Percentiles rank a stretch among this genome's conserved stretches.
Evolutionary conservation across 78 protist species (phyloP).

Genomic region (Polysphondylium violaceum): DNA sequence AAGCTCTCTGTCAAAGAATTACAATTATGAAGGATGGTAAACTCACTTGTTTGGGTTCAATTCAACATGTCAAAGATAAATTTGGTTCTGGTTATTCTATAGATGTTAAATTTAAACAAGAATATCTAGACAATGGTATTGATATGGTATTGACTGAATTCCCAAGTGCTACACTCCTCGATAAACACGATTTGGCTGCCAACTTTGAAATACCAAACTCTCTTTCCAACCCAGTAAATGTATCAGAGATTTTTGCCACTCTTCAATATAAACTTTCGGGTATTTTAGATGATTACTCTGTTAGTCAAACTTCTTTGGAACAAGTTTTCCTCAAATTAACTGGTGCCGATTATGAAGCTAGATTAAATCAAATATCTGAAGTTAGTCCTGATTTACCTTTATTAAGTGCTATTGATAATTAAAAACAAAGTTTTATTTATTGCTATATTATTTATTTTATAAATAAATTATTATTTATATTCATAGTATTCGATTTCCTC

Average conservation of each 20-base stretch:
- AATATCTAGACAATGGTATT: slow-evolving; percentile 28
- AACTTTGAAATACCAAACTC: slow-evolving; percentile 51
- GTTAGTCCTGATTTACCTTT: too few species aligned
- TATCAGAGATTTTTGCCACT: slow-evolving; percentile 26
- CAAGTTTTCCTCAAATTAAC: slow-evolving; percentile 61
- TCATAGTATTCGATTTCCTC: too few species aligned
- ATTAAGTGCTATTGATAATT: too few species aligned
- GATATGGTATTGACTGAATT: slow-evolving; percentile 15
- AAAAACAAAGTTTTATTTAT: too few species aligned
- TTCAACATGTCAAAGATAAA: slow-evolving; percentile 66
- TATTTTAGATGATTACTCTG: slow-evolving; percentile 56
- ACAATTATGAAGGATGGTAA: slow-evolving; percentile 83
- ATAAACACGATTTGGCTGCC: slow-evolving; percentile 59
- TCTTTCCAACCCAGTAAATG: slow-evolving; percentile 12
- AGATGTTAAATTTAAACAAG: slow-evolving; percentile 61
- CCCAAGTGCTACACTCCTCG: slow-evolving; percentile 22
- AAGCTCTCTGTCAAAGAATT: slow-evolving; percentile 79
- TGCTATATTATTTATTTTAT: too few species aligned
- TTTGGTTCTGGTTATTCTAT: slow-evolving; percentile 78
- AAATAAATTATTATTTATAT: too few species aligned
- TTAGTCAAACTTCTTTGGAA: slow-evolving; percentile 40
- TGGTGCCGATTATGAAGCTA: slow-evolving; percentile 5
- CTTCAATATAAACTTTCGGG: slow-evolving; percentile 14
- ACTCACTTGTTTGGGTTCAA: slow-evolving; percentile 81
- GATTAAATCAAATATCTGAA: slow-evolving; percentile 2